Evolutionary conservation across 164 flowering plant genomes (phyloP).

Genomic region (Vitis rupestris): DNA sequence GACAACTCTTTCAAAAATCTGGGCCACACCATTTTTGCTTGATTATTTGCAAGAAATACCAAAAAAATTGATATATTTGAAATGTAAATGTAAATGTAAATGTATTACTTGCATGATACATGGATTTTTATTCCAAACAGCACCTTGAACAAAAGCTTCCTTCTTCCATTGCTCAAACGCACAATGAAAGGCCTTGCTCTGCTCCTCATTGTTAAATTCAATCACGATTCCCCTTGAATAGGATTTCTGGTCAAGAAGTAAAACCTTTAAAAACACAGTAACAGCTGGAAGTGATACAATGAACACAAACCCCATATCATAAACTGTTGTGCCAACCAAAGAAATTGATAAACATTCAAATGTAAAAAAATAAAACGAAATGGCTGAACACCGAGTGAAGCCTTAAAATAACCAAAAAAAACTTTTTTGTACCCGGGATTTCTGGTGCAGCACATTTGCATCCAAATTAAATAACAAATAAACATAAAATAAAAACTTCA

Average conservation of each 20-base stretch:
- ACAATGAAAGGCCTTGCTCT: conserved; percentile 64
- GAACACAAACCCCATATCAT: neutral
- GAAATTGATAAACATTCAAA: neutral
- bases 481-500: no score
- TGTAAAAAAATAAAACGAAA: no score
- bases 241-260: conserved; percentile 48
- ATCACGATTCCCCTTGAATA: conserved; percentile 67
- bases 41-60: neutral
- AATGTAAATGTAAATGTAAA: no score
- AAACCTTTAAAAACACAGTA: conserved; percentile 6
- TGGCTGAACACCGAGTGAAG: neutral
- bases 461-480: no score
- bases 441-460: neutral
- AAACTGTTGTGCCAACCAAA: no score
- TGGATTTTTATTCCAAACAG: conserved; percentile 16
- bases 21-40: no score
- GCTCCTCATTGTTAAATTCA: conserved; percentile 72
- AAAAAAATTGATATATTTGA: neutral
- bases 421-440: neutral
- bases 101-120: no score
- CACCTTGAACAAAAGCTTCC: conserved; percentile 44
- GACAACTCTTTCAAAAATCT: neutral
- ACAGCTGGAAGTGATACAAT: neutral
- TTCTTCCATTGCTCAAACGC: conserved; percentile 81
- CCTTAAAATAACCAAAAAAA: neutral